phyloP scores from a whole-genome alignment of 2,329 filamentous ascomycete genomes.

The Fusarium sp. region DNA sequence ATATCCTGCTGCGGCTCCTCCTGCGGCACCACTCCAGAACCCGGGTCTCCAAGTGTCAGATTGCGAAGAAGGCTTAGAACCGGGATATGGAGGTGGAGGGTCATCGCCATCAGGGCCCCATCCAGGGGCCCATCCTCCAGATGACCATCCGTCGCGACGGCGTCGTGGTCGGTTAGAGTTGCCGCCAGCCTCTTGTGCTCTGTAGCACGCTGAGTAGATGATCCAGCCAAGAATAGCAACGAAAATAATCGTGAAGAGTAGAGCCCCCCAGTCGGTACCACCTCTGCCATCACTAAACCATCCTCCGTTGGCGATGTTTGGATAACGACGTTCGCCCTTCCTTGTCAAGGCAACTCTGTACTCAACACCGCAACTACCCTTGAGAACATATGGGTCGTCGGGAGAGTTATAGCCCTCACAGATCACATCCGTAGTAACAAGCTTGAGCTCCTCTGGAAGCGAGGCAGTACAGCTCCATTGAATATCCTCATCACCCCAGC shows the following conservation, averaged over 20 bases:
- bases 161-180: constrained; percentile 29
- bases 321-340: constrained; percentile 78
- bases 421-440: constrained; percentile 88
- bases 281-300: constrained; percentile 50
- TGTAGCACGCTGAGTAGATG: constrained; percentile 63
- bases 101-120: constrained; percentile 59
- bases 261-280: constrained; percentile 51
- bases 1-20: constrained; percentile 77
- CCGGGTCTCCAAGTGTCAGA: constrained; percentile 74
- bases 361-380: constrained; percentile 92
- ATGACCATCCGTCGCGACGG: constrained; percentile 48
- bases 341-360: constrained; percentile 85
- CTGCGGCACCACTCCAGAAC: constrained; percentile 78
- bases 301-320: constrained; percentile 59
- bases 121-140: constrained; percentile 53
- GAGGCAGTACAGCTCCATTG: constrained; percentile 87
- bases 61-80: constrained; percentile 52
- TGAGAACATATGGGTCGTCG: constrained; percentile 87
- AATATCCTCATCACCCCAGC: constrained; percentile 83
- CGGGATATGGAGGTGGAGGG: constrained; percentile 62
- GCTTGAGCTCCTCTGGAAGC: constrained; percentile 71
- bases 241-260: constrained; percentile 73
- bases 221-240: constrained; percentile 71
- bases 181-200: constrained; percentile 10
- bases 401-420: constrained; percentile 87